Evolutionary conservation across 192 early-diverging fungal genomes (phyloP), one percentile per base, ranked within the genome.

Genomic region (Rhizoclosmatium globosum): DNA sequence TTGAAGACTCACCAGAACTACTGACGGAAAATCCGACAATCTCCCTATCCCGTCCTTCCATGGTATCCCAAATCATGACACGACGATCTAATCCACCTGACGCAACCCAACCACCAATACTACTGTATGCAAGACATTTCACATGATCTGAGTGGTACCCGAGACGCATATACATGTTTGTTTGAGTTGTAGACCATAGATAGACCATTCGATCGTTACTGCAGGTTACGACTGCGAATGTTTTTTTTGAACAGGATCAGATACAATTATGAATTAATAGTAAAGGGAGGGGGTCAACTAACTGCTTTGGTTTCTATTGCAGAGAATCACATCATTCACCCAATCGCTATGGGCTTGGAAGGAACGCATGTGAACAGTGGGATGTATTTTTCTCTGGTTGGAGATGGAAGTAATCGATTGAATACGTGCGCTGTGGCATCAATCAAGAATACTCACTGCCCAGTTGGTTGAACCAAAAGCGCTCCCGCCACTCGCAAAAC

Each of bases 101-200:
- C 3, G 94, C 94, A 4, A 97, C 91, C 93, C 93, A 95, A 38
- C 87, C 86, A 13, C 87, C 87, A 38, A 89, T 84, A 39, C 83
- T 80, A 15, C 94, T 90, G 85, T 95, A 92, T 1, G 95, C 94
- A 13, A 99, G 81, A 43, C 93, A 90, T 79, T 97, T 97, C 59
- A 98, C 95, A 79, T 95, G 96, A 83, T 99, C 98, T 45, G 87
- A 81, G 71, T 99, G 98, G 75, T 89, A 91, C 39, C 98, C 98
- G 42, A 96, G 86, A 21, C 85, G 78, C 13, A 83, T 73, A 21
- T 91, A 85, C 42, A 74, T 70, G 53, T 77, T 65, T 67, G 67
- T 70, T 47, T 69, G 68, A 46, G 79, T 80, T 39, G 50, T 91
- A 39, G 89, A 84, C 86, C 94, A 94, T 11, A 95, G 79, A 65